Evolutionary conservation across 805 yeast genomes (phyloP), one percentile per base, ranked within the genome.

Genomic region (Maudiozyma pseudohumilis): DNA sequence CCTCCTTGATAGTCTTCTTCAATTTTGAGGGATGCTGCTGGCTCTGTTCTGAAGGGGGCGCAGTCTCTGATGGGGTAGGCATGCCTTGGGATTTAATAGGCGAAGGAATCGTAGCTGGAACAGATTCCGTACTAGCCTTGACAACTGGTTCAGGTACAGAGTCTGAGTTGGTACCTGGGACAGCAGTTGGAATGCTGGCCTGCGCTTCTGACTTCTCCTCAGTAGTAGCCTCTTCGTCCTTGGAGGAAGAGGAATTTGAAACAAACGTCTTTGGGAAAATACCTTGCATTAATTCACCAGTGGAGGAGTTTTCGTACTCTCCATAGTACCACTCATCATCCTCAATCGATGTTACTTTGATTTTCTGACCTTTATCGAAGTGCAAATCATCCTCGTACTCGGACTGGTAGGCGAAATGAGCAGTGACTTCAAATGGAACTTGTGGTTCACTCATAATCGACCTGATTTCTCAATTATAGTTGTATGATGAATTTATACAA

Each of bases 291-390:
- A 47, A 30, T 8, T 44, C 52, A 5, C 84, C 84, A n/a, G 18
- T 16, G 42, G 62, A 69, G 15, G 28, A 10, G 43, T 64, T 71
- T 3, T 50, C 52, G 49, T 72, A 81, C 4, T 68, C 63, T 3
- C 98, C 98, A 28, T 72, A 65, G 53, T 74, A 81, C 97, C 97
- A 92, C 45, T 88, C 95, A 6, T 78, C 94, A 57, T 89, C 96
- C 48, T 86, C 95, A 37, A 84, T 68, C 27, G 74, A 75, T 5
- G 79, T 75, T 20, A 89, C 96, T 3, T 76, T 73, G 46, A 89
- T 79, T 21, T 72, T 46, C 55, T 82, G 86, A 16, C 82, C 88
- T 4, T 65, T 73, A 0, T 59, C 56, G 49, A 89, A 88, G 24
- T 72, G 66, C 54, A 89, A 69, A 57, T 89, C 98, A 56, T 92